Percentiles rank a stretch among this genome's conserved stretches.
Conservation (phyloP, 176 grass and related monocot species). For the Phoenix dactylifera region DNA sequence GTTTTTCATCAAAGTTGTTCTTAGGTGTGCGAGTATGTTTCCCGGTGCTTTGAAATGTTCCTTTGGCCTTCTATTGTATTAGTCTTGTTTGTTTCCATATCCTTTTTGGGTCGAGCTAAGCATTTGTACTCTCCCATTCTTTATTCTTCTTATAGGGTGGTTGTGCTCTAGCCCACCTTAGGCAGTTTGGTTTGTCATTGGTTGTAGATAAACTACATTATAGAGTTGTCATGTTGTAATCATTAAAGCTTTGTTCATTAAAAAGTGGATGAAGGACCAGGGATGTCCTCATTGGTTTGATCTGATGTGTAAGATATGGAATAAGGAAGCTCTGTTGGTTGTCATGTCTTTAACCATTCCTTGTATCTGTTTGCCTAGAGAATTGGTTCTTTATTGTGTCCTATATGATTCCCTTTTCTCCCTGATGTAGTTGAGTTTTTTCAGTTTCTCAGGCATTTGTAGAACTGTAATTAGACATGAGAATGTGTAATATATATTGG, state of each 20-base stretch:
- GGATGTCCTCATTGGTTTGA: slow-evolving; percentile 30
- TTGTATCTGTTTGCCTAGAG: too few relatives aligned
- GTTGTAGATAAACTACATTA: slow-evolving; percentile 45
- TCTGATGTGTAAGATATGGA: slow-evolving; percentile 40
- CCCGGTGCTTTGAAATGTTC: neutral
- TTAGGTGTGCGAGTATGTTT: neutral
- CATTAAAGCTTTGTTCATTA: slow-evolving; percentile 26
- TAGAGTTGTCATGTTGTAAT: slow-evolving; percentile 15
- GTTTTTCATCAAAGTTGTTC: neutral
- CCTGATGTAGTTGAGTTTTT: too few relatives aligned
- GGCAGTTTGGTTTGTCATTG: slow-evolving; percentile 23
- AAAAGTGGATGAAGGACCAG: slow-evolving; percentile 17
- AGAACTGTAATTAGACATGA: too few relatives aligned
- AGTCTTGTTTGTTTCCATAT: neutral
- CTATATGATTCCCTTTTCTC: too few relatives aligned
- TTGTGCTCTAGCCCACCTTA: neutral
- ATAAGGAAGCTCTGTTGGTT: slow-evolving; percentile 49
- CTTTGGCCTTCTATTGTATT: neutral
- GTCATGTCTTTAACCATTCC: too few relatives aligned
- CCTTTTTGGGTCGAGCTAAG: neutral
- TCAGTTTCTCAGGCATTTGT: too few relatives aligned
- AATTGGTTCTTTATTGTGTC: too few relatives aligned
- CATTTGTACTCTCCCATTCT: neutral
- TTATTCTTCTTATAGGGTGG: slow-evolving; percentile 12
- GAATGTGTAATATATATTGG: too few relatives aligned